Conservation (phyloP, 75 land plant species). For the Selaginella moellendorffii region DNA sequence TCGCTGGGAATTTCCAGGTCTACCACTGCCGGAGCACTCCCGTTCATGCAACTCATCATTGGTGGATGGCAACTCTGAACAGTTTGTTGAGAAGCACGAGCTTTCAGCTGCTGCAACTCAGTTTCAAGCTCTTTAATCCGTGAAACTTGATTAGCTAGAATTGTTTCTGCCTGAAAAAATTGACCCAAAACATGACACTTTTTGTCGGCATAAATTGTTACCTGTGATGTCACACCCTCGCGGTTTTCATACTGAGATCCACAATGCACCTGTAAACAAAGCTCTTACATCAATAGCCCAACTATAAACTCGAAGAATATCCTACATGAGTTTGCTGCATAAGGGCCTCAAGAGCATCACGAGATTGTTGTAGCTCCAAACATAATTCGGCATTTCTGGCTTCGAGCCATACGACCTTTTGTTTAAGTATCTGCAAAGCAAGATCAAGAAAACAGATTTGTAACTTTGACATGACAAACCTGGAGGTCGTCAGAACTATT, state of each 20-base stretch:
- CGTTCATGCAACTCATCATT: background rate
- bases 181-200: too few relatives aligned
- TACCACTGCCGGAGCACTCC: background rate
- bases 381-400: constrained; percentile 70
- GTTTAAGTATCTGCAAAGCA: constrained; percentile 50
- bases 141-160: constrained; percentile 19
- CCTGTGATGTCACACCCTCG: too few relatives aligned
- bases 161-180: constrained; percentile 15
- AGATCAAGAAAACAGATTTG: background rate
- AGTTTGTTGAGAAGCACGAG: background rate
- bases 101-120: constrained; percentile 17
- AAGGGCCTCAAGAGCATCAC: constrained; percentile 22
- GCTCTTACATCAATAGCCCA: too few relatives aligned
- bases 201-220: too few relatives aligned
- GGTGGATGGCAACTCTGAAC: background rate
- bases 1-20: background rate
- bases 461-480: constrained; percentile 9
- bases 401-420: constrained; percentile 90
- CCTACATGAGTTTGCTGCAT: constrained; percentile 36
- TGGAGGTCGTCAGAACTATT: constrained; percentile 34
- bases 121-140: constrained; percentile 30
- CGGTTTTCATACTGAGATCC: too few relatives aligned
- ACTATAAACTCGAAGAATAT: too few relatives aligned
- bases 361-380: constrained; percentile 57
- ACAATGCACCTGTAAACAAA: too few relatives aligned